phyloP scores from a whole-genome alignment of 2,329 filamentous ascomycete species.

The Zymoseptoria tritici region DNA sequence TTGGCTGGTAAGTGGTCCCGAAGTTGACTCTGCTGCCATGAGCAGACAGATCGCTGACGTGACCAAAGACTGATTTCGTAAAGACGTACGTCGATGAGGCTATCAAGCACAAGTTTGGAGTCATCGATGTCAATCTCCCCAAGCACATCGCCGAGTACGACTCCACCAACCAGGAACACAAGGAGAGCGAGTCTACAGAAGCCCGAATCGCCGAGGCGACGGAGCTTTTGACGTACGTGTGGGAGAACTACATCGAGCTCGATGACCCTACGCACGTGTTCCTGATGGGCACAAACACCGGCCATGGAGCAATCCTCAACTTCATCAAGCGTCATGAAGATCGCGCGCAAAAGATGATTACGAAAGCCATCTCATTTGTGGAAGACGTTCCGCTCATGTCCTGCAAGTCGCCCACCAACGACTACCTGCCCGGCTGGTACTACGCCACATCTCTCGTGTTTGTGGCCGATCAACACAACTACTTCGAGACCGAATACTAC shows the following conservation, averaged over 20 bases:
- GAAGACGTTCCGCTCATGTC: constrained; percentile 65
- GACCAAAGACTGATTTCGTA: constrained; percentile 66
- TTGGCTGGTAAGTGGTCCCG: constrained; percentile 62
- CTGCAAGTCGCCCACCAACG: constrained; percentile 57
- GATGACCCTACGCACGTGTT: constrained; percentile 65
- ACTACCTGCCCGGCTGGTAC: constrained; percentile 79
- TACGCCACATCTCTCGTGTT: constrained; percentile 72
- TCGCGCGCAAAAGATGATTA: constrained; percentile 57
- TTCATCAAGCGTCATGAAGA: constrained; percentile 64
- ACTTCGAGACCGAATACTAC: constrained; percentile 59
- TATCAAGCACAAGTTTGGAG: constrained; percentile 63
- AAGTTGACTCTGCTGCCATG: constrained; percentile 23
- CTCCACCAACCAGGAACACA: constrained; percentile 29
- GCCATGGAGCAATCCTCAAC: constrained; percentile 75
- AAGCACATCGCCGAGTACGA: constrained; percentile 59
- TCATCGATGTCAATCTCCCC: constrained; percentile 89
- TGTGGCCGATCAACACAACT: constrained; percentile 65
- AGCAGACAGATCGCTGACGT: constrained; percentile 35
- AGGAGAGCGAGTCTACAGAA: constrained; percentile 43
- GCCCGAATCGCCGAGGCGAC: constrained; percentile 44
- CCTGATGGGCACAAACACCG: constrained; percentile 81
- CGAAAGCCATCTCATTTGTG: constrained; percentile 74
- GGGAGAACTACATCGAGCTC: constrained; percentile 93
- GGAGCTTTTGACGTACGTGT: constrained; percentile 76
- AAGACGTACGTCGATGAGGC: constrained; percentile 82